These are phyloP conservation scores for Verticillium nubilum DNA, from an alignment of 2,329 filamentous ascomycete species.

Conservation along the genomic window DNA sequence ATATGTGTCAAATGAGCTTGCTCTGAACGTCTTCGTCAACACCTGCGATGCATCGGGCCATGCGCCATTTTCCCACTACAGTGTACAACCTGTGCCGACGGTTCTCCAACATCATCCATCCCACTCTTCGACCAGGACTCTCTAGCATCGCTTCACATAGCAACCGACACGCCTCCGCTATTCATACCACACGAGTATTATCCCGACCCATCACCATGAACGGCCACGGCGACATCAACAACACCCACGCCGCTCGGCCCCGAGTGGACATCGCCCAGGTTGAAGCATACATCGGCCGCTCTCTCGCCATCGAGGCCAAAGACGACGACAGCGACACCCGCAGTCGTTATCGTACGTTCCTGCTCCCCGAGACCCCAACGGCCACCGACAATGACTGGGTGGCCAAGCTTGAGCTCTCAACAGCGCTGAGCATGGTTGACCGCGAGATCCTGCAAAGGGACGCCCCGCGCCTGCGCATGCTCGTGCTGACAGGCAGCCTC, in stretches of 20 bases:
- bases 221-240: slow-evolving; percentile 26
- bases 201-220: slow-evolving; percentile 10
- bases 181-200: neutral
- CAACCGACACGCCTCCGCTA: too few species aligned
- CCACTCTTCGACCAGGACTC: too few species aligned
- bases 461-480: slow-evolving; percentile 39
- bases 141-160: too few species aligned
- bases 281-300: slow-evolving; percentile 16
- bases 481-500: slow-evolving; percentile 58
- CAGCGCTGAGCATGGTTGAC: slow-evolving; percentile 43
- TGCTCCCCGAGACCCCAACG: slow-evolving; percentile 31
- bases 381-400: slow-evolving; percentile 49
- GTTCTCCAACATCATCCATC: too few species aligned
- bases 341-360: slow-evolving; percentile 50
- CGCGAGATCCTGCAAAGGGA: slow-evolving; percentile 30
- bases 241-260: slow-evolving; percentile 19
- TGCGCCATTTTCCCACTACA: too few species aligned
- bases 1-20: too few species aligned
- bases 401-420: slow-evolving; percentile 47
- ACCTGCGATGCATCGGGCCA: too few species aligned
- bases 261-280: slow-evolving; percentile 13
- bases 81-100: too few species aligned
- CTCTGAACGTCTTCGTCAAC: too few species aligned
- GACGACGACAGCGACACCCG: slow-evolving; percentile 43
- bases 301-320: slow-evolving; percentile 35